These are phyloP conservation scores for Ilex paraguariensis DNA, from an alignment of 305 asterid genomes.

Conservation along the genomic window DNA sequence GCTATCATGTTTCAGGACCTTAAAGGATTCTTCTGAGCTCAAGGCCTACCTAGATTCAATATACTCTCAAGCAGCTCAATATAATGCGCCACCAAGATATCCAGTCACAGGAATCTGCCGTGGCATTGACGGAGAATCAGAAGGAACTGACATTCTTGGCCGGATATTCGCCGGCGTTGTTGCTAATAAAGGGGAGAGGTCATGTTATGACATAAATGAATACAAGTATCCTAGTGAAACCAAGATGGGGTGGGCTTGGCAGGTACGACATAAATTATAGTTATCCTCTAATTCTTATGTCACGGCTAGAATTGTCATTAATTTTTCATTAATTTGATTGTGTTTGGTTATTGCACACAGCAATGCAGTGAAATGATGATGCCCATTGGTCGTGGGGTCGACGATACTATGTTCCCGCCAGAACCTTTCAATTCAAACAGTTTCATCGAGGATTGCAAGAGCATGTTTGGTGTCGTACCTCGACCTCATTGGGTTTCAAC, in stretches of 20 bases:
- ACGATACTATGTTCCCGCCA: constrained; percentile 9
- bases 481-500: background rate
- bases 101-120: constrained; percentile 9
- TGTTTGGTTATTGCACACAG: background rate
- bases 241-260: constrained; percentile 12
- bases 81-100: constrained; percentile 1
- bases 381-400: constrained; percentile 9
- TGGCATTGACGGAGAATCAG: constrained; percentile 7
- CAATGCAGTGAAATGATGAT: constrained; percentile 21
- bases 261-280: constrained; percentile 2
- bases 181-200: constrained; percentile 1
- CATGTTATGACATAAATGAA: background rate
- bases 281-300: too few species aligned
- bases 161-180: constrained; percentile 8
- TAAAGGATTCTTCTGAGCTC: background rate
- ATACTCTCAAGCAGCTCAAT: constrained; percentile 9
- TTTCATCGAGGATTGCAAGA: background rate
- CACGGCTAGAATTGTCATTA: too few species aligned
- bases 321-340: background rate
- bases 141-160: constrained; percentile 9
- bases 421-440: background rate
- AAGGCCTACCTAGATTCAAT: background rate
- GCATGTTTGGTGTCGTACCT: background rate
- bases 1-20: background rate
- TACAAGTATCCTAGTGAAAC: background rate